Conservation (phyloP, 2,329 filamentous ascomycete species). For the Aspergillus sp. region DNA sequence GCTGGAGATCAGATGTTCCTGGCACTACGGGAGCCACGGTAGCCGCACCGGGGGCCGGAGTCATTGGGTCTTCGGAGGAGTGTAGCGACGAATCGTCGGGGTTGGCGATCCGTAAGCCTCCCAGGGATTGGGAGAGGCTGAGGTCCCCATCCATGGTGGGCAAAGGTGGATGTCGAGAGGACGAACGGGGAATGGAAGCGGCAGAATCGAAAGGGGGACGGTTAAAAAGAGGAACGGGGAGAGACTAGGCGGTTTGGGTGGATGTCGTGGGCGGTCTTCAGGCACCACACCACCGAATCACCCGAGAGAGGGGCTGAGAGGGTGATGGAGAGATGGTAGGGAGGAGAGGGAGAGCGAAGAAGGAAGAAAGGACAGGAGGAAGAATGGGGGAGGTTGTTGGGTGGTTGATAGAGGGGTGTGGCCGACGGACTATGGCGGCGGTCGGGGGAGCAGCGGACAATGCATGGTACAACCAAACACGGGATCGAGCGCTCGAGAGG, state of each 20-base stretch:
- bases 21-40: slow-evolving; percentile 24
- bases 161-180: slow-evolving; percentile 7
- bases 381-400: slow-evolving; percentile 5
- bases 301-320: slow-evolving; percentile 1
- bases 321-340: background rate
- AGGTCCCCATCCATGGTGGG: slow-evolving; percentile 83
- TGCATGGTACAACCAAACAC: slow-evolving; percentile 27
- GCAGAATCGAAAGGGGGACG: slow-evolving; percentile 8
- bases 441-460: slow-evolving; percentile 29
- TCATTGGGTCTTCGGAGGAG: slow-evolving; percentile 34
- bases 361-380: slow-evolving; percentile 5
- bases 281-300: slow-evolving; percentile 11
- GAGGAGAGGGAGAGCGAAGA: background rate
- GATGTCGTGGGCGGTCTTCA: background rate
- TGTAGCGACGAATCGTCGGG: slow-evolving; percentile 69
- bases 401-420: slow-evolving; percentile 10
- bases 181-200: background rate
- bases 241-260: background rate
- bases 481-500: slow-evolving; percentile 10
- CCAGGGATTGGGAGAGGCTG: slow-evolving; percentile 87
- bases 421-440: slow-evolving; percentile 33
- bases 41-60: slow-evolving; percentile 22
- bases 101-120: slow-evolving; percentile 94
- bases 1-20: slow-evolving; percentile 23
- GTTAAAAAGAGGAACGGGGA: slow-evolving; percentile 5